These are phyloP conservation scores for Aureobasidium melanogenum DNA, from an alignment of 2,329 filamentous ascomycete genomes.

Conservation along the genomic window DNA sequence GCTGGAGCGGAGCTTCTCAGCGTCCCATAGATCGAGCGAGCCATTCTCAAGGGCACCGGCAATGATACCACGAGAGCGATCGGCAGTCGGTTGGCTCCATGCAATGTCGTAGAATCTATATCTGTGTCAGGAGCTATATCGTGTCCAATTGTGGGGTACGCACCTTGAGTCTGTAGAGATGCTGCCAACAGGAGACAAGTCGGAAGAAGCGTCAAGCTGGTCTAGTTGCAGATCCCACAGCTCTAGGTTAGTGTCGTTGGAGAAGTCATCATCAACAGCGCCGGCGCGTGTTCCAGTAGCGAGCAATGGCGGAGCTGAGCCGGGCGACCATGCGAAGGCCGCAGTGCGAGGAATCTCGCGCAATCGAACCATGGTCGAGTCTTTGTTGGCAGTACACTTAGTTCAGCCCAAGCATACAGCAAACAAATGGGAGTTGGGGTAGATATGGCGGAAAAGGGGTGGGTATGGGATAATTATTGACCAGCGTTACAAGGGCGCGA, in stretches of 20 bases:
- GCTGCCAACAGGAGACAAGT: conserved; percentile 77
- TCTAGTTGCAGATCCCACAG: conserved; percentile 90
- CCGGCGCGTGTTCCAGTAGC: conserved; percentile 92
- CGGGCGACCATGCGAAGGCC: conserved; percentile 93
- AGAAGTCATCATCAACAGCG: conserved; percentile 94
- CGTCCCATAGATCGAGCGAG: conserved; percentile 88
- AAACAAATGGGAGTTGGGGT: neutral
- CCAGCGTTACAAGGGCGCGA: neutral
- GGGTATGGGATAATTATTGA: conserved; percentile 7
- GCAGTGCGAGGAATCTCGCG: conserved; percentile 95
- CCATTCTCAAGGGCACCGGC: conserved; percentile 94
- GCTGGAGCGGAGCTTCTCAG: conserved; percentile 51
- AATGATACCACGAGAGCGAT: conserved; percentile 78
- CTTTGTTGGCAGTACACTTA: neutral
- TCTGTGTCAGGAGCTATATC: neutral
- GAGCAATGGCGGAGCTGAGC: conserved; percentile 66
- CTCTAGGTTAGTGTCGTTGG: conserved; percentile 91
- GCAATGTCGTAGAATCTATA: conserved; percentile 90
- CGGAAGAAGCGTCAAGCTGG: conserved; percentile 62
- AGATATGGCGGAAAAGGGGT: neutral
- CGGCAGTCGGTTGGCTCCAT: conserved; percentile 75
- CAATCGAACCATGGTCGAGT: conserved; percentile 72
- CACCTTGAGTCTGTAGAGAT: conserved; percentile 85
- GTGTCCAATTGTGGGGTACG: conserved; percentile 6
- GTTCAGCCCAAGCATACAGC: neutral